Evolutionary conservation across 345 rosid genomes (phyloP), one percentile per base, ranked within the genome.

Genomic region (Eucalyptus fibrosa): DNA sequence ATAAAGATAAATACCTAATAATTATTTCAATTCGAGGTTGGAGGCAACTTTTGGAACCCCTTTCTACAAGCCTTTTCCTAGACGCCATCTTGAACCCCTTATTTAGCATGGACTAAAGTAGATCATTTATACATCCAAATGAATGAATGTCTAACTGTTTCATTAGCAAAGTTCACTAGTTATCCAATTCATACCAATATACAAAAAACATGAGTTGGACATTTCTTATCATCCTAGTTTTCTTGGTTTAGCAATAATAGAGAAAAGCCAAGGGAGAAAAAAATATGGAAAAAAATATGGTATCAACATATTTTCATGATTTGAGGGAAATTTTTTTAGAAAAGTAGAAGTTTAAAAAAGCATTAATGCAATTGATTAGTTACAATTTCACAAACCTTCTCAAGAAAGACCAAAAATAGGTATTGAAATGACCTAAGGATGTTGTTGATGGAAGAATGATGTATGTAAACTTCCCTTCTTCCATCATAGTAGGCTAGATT

Each of bases 381-480:
- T 56, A 49, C 81, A 91, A 86, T 26, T 89, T 26, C 86, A 85
- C 87, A 88, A 67, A 96, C 99, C 98, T 97, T 96, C 90, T 97
- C 98, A 90, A 96, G 98, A 90, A 94, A 96, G 89, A 96, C 97
- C 9, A 95, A 92, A 89, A 97, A 97, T 91, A 96, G 96, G 90
- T 96, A 92, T 86, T 93, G 96, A 90, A 95, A 95, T 65, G 95
- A 91, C 93, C 94, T 95, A 80, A 90, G 89, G 88, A 88, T 93
- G 91, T 92, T 90, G 92, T 96, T 97, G 89, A 96, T 90, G n/a
- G 99, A 97, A 82, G 98, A 91, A 86, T 94, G 96, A 89, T 96
- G 97, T 86, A 96, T 92, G 89, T 94, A 94, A 88, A 97, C 99
- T 93, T 96, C 98, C 97, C 98, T 94, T 92, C 95, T 94, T 91